Base-by-base conservation (phyloP, 177 flowering plant genomes). In the Vitis hybrid region DNA sequence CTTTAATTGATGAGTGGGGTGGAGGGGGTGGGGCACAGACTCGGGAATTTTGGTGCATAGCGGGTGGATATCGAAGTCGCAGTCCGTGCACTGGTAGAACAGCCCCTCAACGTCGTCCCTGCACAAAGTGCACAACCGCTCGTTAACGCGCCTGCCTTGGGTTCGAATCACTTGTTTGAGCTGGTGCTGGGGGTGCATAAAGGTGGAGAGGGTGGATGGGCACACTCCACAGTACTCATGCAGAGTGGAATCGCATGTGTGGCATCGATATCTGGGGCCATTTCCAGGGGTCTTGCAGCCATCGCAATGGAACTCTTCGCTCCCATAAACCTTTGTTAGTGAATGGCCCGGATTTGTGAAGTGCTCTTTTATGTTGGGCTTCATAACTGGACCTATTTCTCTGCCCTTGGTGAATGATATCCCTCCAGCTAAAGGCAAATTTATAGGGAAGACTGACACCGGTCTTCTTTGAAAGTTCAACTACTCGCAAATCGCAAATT, bases 211-310 rank as follows among this genome's bases (percentile, higher is more conserved):
- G 11, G 9, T 53, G 0, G 11, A 9, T 0, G 77, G 77, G 55
- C 80, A 77, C 1, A 54, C 58, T 27, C 50, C 60, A 27, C 80
- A 77, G 57, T 66, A 53, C 9, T 67, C 66, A 24, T 77, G 77
- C 12, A 73, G 67, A 46, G 70, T 66, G 53, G 66, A 74, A 56
- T 71, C 21, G 50, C 77, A 77, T 3, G 5, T 1, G 11, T 60
- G 14, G 71, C 77, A 70, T 7, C 35, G 51, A 58, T 58, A 77
- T 17, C 77, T 30, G 2, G 13, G 51, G 11, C 74, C 74, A 21
- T 10, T 56, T 17, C 77, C 80, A 24, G 11, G 9, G 17, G 64
- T 58, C 55, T 59, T 74, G 74, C 77, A 77, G 21, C 77, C 77
- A 58, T 74, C 64, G 58, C 80, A 74, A 11, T 48, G 10, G 66